phyloP scores from a whole-genome alignment of 129 eudicot genomes.

The Mikania micrantha region DNA sequence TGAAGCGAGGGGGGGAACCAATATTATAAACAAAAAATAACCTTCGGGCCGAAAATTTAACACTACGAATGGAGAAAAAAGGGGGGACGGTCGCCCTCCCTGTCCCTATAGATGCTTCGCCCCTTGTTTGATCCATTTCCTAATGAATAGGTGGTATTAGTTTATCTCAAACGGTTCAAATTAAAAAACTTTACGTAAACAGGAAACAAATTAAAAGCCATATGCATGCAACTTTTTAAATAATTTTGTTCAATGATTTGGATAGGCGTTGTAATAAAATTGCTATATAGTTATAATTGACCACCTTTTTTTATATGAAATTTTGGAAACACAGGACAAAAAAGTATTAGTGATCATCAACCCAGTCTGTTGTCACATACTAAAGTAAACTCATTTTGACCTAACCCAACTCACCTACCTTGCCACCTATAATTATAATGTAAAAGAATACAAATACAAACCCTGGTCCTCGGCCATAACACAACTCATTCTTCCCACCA shows the following conservation, averaged over 20 bases:
- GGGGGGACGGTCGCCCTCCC: too few species aligned
- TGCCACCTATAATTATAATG: neutral
- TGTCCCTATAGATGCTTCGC: too few species aligned
- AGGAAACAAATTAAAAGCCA: neutral
- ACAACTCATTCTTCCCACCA: conserved; percentile 89
- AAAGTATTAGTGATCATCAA: neutral
- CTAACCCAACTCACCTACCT: neutral
- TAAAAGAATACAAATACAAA: conserved; percentile 19
- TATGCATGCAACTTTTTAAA: neutral
- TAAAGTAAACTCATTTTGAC: neutral
- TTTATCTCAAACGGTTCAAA: neutral
- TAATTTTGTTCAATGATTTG: neutral
- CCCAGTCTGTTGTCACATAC: neutral
- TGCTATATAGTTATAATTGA: neutral
- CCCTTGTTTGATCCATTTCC: neutral
- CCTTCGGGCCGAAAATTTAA: too few species aligned
- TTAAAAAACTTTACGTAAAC: neutral
- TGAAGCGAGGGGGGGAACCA: too few species aligned
- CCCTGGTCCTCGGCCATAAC: conserved; percentile 99
- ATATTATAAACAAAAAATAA: too few species aligned
- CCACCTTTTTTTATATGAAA: neutral
- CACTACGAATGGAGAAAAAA: too few species aligned
- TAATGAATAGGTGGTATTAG: neutral
- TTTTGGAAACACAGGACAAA: neutral
- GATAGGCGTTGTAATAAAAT: neutral